These are phyloP conservation scores for Calonectria pauciramosa DNA, from an alignment of 2,329 filamentous ascomycete species.

Conservation along the genomic window DNA sequence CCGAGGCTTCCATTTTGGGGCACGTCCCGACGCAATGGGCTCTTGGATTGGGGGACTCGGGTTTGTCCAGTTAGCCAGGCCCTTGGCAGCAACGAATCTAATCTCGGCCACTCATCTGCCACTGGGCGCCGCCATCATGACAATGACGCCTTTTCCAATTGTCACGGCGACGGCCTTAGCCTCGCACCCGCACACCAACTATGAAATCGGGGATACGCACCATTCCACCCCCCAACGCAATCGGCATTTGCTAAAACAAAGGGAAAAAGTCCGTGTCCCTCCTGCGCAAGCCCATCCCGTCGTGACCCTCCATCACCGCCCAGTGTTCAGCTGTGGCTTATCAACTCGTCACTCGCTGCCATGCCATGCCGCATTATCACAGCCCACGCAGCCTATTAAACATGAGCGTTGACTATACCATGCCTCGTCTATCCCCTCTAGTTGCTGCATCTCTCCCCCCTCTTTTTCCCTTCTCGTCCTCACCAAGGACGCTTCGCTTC, in stretches of 20 bases:
- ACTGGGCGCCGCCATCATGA: constrained; percentile 11
- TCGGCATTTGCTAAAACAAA: not conserved
- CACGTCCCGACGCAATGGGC: constrained; percentile 14
- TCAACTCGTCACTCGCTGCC: not conserved
- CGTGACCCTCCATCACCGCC: not conserved
- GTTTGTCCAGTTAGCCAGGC: constrained; percentile 3
- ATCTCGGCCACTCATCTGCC: constrained; percentile 15
- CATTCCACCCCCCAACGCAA: not conserved
- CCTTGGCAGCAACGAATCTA: not conserved
- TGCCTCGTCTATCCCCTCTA: constrained; percentile 2
- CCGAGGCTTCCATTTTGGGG: constrained; percentile 26
- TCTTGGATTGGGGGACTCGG: constrained; percentile 8
- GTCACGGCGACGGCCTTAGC: constrained; percentile 11
- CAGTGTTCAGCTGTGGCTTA: constrained; percentile 7
- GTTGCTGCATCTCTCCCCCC: constrained; percentile 10
- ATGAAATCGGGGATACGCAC: not conserved
- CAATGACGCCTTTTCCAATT: constrained; percentile 6
- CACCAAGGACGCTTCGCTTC: not conserved
- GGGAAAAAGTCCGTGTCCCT: not conserved
- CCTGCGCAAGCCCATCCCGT: not conserved
- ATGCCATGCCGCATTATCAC: constrained; percentile 6
- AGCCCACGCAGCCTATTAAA: not conserved
- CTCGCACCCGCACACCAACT: constrained; percentile 5
- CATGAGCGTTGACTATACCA: constrained; percentile 1
- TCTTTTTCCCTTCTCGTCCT: constrained; percentile 16